Conservation (phyloP, 164 flowering plant genomes). For the grape (Vitis vinifera) region DNA sequence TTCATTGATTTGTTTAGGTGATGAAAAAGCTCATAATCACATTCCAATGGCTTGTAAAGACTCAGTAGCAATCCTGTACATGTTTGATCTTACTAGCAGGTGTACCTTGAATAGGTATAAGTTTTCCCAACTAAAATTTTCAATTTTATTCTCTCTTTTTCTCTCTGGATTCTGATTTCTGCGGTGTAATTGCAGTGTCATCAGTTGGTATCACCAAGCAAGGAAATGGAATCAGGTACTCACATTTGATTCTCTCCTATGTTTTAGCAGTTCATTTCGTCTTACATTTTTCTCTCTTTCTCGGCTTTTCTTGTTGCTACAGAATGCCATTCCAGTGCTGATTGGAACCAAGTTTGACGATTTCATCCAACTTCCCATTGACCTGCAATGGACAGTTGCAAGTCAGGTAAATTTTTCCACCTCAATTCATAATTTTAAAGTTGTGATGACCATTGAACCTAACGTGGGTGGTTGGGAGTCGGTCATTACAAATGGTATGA, state of each 20-base stretch:
- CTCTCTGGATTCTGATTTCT: background rate
- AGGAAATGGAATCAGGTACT: slow-evolving; percentile 44
- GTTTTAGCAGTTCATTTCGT: background rate
- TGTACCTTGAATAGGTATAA: slow-evolving; percentile 38
- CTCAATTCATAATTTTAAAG: no score
- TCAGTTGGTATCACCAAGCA: slow-evolving; percentile 41
- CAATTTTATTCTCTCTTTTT: no score
- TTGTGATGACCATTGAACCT: background rate
- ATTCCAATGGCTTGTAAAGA: slow-evolving; percentile 40
- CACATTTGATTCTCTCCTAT: background rate
- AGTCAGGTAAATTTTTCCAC: slow-evolving; percentile 35
- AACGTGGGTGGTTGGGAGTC: no score
- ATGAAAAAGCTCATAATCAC: slow-evolving; percentile 19
- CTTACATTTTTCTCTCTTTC: background rate
- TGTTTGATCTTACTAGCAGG: slow-evolving; percentile 56
- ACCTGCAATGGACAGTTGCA: slow-evolving; percentile 50
- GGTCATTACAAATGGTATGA: no score
- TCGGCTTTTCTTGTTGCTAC: slow-evolving; percentile 3
- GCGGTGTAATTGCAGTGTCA: slow-evolving; percentile 31
- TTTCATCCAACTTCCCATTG: slow-evolving; percentile 50
- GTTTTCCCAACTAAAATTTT: background rate
- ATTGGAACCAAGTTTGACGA: slow-evolving; percentile 56
- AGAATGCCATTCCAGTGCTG: slow-evolving; percentile 45
- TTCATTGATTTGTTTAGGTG: slow-evolving; percentile 20
- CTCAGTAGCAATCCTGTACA: slow-evolving; percentile 43